Evolutionary conservation across 352 stramenopile species (phyloP).

Genomic region (Globisporangium ultimum): DNA sequence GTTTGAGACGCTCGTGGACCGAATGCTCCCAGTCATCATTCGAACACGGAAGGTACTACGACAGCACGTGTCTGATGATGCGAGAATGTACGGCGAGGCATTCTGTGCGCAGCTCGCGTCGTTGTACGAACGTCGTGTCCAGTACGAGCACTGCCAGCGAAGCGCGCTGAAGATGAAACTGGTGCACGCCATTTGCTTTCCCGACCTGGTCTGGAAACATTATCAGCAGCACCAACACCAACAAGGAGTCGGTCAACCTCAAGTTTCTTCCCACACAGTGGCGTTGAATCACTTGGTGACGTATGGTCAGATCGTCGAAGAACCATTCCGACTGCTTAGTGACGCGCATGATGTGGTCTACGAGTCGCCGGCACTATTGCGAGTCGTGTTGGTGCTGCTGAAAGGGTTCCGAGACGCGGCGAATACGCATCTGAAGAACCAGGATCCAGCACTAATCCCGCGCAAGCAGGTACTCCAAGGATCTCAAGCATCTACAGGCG

Average conservation of each 20-base stretch:
- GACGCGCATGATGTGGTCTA: conserved; percentile 35
- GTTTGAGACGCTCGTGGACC: conserved; percentile 25
- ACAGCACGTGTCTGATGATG: neutral
- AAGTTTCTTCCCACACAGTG: conserved; percentile 2
- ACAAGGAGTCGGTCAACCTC: neutral
- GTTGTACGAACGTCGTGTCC: conserved; percentile 31
- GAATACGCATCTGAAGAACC: conserved; percentile 39
- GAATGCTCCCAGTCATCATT: conserved; percentile 31
- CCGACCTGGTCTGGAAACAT: conserved; percentile 29
- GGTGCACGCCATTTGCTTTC: conserved; percentile 44
- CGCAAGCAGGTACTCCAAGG: conserved; percentile 15
- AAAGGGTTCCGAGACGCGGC: conserved; percentile 37
- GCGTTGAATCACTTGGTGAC: conserved; percentile 26
- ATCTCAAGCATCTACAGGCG: neutral
- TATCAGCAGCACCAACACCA: conserved; percentile 29
- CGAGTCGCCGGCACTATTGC: conserved; percentile 34
- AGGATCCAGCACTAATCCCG: conserved; percentile 26
- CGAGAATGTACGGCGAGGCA: neutral
- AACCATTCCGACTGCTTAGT: conserved; percentile 53
- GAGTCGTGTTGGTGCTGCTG: conserved; percentile 35
- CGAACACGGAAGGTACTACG: conserved; percentile 10
- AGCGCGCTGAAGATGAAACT: conserved; percentile 31
- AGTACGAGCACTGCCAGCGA: conserved; percentile 23
- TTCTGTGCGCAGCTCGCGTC: conserved; percentile 33
- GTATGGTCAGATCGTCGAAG: conserved; percentile 42